Conservation (phyloP, 331 rosid species). For the Phaseolus coccineus region DNA sequence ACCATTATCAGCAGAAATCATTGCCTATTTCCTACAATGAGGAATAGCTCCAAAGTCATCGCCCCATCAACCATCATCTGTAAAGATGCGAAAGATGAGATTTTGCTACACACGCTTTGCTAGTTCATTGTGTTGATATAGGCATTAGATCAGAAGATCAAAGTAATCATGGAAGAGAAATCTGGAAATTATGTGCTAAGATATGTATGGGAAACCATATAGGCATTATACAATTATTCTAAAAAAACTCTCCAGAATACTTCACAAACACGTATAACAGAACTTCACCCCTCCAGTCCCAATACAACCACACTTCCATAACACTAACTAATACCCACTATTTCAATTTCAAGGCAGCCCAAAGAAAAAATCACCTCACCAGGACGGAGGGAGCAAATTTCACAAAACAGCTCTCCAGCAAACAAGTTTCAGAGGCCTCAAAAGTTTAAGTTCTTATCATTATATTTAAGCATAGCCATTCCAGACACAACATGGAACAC, state of each 20-base stretch:
- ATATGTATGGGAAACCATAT: not conserved
- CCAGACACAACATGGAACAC: constrained; percentile 4
- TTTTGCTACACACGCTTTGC: not conserved
- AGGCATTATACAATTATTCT: not conserved
- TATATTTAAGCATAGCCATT: constrained; percentile 3
- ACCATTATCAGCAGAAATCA: not conserved
- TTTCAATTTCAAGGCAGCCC: constrained; percentile 17
- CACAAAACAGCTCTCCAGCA: not conserved
- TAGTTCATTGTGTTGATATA: not conserved
- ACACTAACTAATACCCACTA: constrained; percentile 27
- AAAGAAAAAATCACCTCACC: not conserved
- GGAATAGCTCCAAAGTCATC: not conserved
- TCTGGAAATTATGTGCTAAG: not conserved
- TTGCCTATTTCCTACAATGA: constrained; percentile 26
- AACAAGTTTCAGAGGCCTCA: constrained; percentile 4
- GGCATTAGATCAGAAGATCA: not conserved
- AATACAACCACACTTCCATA: constrained; percentile 16
- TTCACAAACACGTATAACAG: not conserved
- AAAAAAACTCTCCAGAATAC: not conserved
- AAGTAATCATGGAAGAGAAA: not conserved
- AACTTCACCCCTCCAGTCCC: not conserved
- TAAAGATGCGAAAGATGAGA: constrained; percentile 21
- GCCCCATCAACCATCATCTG: not conserved
- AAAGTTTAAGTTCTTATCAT: not conserved
- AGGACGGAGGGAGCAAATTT: not conserved